Evolutionary conservation across 257 asterid species (phyloP).

Genomic region (Fraxinus anomala): DNA sequence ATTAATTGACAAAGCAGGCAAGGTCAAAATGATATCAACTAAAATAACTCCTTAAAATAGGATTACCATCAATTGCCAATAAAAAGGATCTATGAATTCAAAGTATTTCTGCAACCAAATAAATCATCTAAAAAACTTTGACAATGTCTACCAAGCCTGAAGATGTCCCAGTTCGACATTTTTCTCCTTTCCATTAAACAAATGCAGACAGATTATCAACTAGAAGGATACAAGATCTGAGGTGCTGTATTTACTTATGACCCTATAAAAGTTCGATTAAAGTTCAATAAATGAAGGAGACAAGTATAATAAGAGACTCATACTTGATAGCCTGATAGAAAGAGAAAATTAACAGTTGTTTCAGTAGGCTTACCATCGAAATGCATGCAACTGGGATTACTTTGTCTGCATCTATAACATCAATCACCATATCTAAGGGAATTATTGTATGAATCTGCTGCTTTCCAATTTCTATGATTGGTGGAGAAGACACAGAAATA

Average conservation of each 20-base stretch:
- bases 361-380: slow-evolving; percentile 59
- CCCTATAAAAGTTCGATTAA: background rate
- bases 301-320: background rate
- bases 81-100: background rate
- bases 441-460: slow-evolving; percentile 46
- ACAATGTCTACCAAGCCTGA: background rate
- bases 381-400: slow-evolving; percentile 73
- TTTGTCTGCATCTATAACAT: slow-evolving; percentile 61
- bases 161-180: background rate
- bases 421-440: slow-evolving; percentile 60
- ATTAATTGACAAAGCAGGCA: slow-evolving; percentile 20
- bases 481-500: slow-evolving; percentile 61
- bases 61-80: background rate
- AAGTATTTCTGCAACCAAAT: background rate
- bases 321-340: background rate
- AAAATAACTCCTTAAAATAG: background rate
- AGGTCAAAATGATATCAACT: background rate
- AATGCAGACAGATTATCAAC: background rate
- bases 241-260: background rate
- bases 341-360: slow-evolving; percentile 2
- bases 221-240: background rate
- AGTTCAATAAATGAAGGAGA: background rate
- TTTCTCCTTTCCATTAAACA: background rate
- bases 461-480: slow-evolving; percentile 52
- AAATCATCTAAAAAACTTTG: background rate